Evolutionary conservation across 2,329 filamentous ascomycete genomes (phyloP).

Genomic region (Xenoacremonium recifei): DNA sequence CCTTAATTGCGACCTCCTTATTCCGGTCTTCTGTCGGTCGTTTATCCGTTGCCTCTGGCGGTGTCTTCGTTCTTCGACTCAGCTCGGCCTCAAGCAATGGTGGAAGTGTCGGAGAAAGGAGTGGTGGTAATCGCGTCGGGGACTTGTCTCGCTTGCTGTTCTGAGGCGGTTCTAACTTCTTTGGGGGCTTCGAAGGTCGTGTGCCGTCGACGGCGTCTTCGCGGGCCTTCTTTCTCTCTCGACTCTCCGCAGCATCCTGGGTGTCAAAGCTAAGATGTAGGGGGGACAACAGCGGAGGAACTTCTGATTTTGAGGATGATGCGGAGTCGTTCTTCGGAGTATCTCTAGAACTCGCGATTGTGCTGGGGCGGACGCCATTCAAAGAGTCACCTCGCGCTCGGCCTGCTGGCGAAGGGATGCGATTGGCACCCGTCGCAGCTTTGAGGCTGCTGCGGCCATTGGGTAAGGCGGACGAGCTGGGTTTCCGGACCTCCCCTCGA

Average conservation of each 20-base stretch:
- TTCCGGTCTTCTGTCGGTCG: constrained; percentile 17
- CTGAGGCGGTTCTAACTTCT: constrained; percentile 25
- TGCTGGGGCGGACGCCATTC: constrained; percentile 41
- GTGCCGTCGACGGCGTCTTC: constrained; percentile 27
- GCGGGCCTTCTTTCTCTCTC: constrained; percentile 32
- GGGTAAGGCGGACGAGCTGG: constrained; percentile 28
- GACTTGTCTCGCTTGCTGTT: constrained; percentile 38
- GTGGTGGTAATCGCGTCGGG: constrained; percentile 41
- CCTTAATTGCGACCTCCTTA: constrained; percentile 17
- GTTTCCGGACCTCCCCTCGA: constrained; percentile 26
- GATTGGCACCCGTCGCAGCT: constrained; percentile 20
- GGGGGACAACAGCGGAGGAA: constrained; percentile 55
- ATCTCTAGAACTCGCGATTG: constrained; percentile 30
- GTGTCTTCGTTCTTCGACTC: constrained; percentile 30
- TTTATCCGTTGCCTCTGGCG: constrained; percentile 18
- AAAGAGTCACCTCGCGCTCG: constrained; percentile 40
- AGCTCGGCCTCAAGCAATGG: constrained; percentile 46
- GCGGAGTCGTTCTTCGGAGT: constrained; percentile 27
- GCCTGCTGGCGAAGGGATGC: constrained; percentile 34
- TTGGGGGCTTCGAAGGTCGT: constrained; percentile 29
- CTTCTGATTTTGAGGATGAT: constrained; percentile 34
- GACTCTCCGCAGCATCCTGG: constrained; percentile 31
- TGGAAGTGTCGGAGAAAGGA: constrained; percentile 57
- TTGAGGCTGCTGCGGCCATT: constrained; percentile 38
- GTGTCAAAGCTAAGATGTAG: constrained; percentile 46